Evolutionary conservation across 345 rosid genomes (phyloP).

Genomic region (Ailanthus altissimus): DNA sequence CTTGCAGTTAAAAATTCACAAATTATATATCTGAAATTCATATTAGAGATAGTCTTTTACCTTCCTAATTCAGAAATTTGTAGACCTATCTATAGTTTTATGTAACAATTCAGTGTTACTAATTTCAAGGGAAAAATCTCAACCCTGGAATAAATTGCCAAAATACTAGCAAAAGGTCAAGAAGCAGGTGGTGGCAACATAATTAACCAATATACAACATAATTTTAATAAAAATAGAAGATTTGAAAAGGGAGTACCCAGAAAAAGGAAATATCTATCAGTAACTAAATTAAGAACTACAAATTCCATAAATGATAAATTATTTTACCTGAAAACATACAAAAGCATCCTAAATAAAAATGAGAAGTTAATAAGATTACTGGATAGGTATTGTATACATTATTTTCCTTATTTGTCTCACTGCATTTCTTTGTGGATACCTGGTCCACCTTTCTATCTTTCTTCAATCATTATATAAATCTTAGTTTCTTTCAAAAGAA

Average conservation of each 20-base stretch:
- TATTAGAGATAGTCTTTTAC: not conserved
- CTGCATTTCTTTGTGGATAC: no score
- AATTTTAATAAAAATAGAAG: not conserved
- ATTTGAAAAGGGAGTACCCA: not conserved
- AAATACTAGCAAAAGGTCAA: not conserved
- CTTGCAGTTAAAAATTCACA: not conserved
- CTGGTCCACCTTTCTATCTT: no score
- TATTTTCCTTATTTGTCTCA: no score
- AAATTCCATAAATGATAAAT: not conserved
- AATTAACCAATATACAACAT: conserved; percentile 1
- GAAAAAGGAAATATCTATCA: not conserved
- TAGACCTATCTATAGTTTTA: not conserved
- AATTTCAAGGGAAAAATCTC: not conserved
- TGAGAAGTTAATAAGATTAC: not conserved
- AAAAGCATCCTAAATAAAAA: conserved; percentile 1
- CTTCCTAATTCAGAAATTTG: conserved; percentile 4
- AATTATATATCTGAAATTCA: not conserved
- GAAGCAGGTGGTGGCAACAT: not conserved
- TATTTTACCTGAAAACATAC: not conserved
- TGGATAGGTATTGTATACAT: no score
- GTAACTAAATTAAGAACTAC: not conserved
- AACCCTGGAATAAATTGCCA: conserved; percentile 3
- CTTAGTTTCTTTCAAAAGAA: no score
- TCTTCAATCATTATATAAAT: no score
- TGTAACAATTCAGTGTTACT: not conserved